Evolutionary conservation across 2,329 filamentous ascomycete species (phyloP).

Genomic region (Xylariales sp.): DNA sequence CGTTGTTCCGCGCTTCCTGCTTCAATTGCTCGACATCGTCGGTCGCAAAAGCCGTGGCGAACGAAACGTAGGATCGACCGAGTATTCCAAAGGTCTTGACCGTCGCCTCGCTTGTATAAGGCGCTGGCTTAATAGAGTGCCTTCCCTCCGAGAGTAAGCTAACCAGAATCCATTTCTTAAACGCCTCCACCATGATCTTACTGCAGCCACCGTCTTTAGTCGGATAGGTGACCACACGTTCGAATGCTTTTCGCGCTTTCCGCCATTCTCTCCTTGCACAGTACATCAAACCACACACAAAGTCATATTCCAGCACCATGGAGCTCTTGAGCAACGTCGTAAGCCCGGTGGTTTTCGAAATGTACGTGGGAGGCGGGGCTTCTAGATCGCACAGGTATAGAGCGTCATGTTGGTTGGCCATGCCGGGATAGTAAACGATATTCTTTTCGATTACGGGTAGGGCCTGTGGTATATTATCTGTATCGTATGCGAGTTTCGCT

Average conservation of each 20-base stretch:
- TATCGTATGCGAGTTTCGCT: slow-evolving; percentile 68
- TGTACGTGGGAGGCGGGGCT: slow-evolving; percentile 65
- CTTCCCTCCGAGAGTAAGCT: slow-evolving; percentile 77
- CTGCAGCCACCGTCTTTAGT: slow-evolving; percentile 71
- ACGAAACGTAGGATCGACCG: slow-evolving; percentile 75
- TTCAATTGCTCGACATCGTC: slow-evolving; percentile 66
- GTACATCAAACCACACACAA: slow-evolving; percentile 73
- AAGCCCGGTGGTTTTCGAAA: slow-evolving; percentile 69
- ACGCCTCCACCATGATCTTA: slow-evolving; percentile 86
- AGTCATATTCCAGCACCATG: slow-evolving; percentile 74
- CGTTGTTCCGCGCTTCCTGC: slow-evolving; percentile 70
- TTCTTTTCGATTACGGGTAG: slow-evolving; percentile 72
- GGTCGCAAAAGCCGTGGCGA: slow-evolving; percentile 76
- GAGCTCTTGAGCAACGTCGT: slow-evolving; percentile 63
- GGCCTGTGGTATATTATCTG: slow-evolving; percentile 64
- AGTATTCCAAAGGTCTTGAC: slow-evolving; percentile 63
- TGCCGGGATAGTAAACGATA: slow-evolving; percentile 73
- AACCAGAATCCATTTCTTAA: slow-evolving; percentile 90
- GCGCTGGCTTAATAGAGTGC: slow-evolving; percentile 66
- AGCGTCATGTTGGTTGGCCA: slow-evolving; percentile 52
- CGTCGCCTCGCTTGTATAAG: slow-evolving; percentile 60
- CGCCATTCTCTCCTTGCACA: slow-evolving; percentile 71
- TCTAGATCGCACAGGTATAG: slow-evolving; percentile 59
- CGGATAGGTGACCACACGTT: slow-evolving; percentile 75
- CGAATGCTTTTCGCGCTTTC: slow-evolving; percentile 70